Evolutionary conservation across 495 filamentous ascomycete species (phyloP), one percentile per base, ranked within the genome.

Genomic region (Aspergillus biplanus): DNA sequence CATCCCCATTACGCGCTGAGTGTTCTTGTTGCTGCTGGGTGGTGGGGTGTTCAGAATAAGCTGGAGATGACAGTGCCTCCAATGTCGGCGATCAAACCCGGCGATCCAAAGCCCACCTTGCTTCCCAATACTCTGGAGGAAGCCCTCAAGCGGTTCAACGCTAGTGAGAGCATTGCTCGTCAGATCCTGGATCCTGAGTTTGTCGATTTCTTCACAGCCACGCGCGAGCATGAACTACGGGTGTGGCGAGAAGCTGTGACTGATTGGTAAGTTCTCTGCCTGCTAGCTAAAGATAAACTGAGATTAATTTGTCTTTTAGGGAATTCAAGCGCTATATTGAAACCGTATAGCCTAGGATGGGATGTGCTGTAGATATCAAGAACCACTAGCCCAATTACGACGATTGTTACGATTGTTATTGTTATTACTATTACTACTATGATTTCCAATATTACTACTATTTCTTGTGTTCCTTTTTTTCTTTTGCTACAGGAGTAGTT

Each of bases 241-340:
- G 76, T 96, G 2, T 97, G 93, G 92, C 90, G 96, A 68, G 93
- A 97, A 71, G 90, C 92, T 2, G 91, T 97, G n/a, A 97, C 92
- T 35, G 47, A 50, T n/a, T 96, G 92, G 91, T 90, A 76, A 70
- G 85, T 80, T 15, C n/a, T 21, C 18, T 6, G 52, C 8, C 21
- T 9, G 32, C 12, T 58, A 3, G n/a, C 8, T 4, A 35, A 7
- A 16, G 4, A 18, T 18, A n/a, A n/a, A 50, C 21, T 8, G n/a
- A 31, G 27, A 16, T 21, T 34, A 42, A 58, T 46, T 4, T 47
- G 58, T 49, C 32, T 12, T 32, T 1, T 37, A 65, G 70, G 69
- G 71, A 71, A 53, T 63, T 71, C 34, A 68, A 67, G 46, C 62
- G 70, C 35, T 73, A 73, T 33, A 70, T 73, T 47, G 70, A 73